Base-by-base conservation (phyloP, 2,329 filamentous ascomycete genomes). In the Cladorrhinum sp. region DNA sequence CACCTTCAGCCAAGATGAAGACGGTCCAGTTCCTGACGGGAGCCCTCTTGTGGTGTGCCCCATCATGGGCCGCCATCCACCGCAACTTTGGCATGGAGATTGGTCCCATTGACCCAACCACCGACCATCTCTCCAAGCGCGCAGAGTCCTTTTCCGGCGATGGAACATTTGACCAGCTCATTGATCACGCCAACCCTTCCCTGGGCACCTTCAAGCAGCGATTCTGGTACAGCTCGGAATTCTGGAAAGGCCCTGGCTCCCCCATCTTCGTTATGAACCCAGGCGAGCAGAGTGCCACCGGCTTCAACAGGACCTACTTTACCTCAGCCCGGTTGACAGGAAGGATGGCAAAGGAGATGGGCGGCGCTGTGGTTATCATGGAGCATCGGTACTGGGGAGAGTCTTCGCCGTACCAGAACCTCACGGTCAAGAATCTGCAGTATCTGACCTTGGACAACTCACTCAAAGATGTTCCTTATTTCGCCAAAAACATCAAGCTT, bases 321-420 rank as follows among this genome's bases (percentile, higher is more conserved):
- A 80, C 76, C 8, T 80, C 77, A 61, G 56, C 68, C 49, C 73
- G 74, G 6, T 58, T 79, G 33, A 70, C 74, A 1, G 76, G 76
- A 26, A 67, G 73, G 33, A 72, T 78, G 57, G 76, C 76, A 1
- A 66, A 76, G 64, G 71, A 72, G 55, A 70, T 75, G 16, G 76
- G 76, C 55, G 76, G 71, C 39, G 76, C 76, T 7, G 73, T 77
- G 3, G 66, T 79, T 36, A 63, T 79, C 52, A 42, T 78, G 36
- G 76, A 79, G 69, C 76, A 79, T 65, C 71, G 76, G 33, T 79
- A 79, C 71, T 79, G 75, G 75, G 76, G 76, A 50, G 62, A 69
- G 51, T 77, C 75, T 36, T 75, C 73, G 18, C 76, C 76, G 1
- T 77, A 68, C 63, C 36, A 68, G 20, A 61, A 59, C 20, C 65